Evolutionary conservation across 2,329 filamentous ascomycete species (phyloP).

Genomic region (Plectosphaerella sp.): DNA sequence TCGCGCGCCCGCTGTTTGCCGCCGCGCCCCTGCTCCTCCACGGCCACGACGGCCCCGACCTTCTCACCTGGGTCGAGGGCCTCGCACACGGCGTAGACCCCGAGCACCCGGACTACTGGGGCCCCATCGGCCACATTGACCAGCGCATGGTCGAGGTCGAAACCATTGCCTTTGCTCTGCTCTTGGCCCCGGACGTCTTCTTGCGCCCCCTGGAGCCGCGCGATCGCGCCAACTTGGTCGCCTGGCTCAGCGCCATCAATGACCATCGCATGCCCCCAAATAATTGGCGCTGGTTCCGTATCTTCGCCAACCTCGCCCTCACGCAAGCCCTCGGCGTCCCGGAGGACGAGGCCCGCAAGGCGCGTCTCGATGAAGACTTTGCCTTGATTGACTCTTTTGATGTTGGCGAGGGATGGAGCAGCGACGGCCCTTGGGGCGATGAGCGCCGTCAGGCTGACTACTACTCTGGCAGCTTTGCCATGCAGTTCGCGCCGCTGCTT

Average conservation of each 20-base stretch:
- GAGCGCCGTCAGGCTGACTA: constrained; percentile 50
- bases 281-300: constrained; percentile 41
- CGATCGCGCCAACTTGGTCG: constrained; percentile 67
- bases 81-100: neutral
- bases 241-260: constrained; percentile 42
- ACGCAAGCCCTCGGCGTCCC: constrained; percentile 46
- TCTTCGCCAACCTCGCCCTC: constrained; percentile 36
- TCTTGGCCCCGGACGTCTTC: neutral
- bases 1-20: constrained; percentile 21
- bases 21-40: constrained; percentile 19
- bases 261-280: constrained; percentile 31
- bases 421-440: constrained; percentile 53
- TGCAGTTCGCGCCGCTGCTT: constrained; percentile 38
- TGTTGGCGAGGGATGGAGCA: constrained; percentile 33
- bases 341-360: constrained; percentile 49
- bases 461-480: constrained; percentile 42
- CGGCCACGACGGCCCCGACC: neutral
- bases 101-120: constrained; percentile 3
- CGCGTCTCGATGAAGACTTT: constrained; percentile 52
- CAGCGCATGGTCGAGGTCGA: constrained; percentile 6
- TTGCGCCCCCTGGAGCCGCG: constrained; percentile 33
- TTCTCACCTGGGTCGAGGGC: neutral
- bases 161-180: constrained; percentile 2
- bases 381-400: constrained; percentile 33
- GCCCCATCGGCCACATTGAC: constrained; percentile 1